Evolutionary conservation across 1,284 basidiomycete genomes (phyloP).

Genomic region (Volvariella volvacea): DNA sequence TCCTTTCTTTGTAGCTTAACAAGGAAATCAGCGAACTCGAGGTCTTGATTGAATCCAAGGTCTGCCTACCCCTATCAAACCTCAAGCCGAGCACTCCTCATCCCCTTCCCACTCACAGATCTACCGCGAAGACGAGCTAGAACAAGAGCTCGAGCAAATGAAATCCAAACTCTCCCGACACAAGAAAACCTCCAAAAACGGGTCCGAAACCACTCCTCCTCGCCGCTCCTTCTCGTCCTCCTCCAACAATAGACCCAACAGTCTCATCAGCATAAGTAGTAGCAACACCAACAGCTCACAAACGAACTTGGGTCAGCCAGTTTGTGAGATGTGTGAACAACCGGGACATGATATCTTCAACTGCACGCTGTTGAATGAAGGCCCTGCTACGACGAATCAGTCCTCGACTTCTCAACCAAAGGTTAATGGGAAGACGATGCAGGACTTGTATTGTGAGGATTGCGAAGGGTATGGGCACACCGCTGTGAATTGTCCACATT

Average conservation of each 20-base stretch:
- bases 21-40: conserved; percentile 90
- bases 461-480: conserved; percentile 70
- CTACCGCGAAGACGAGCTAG: conserved; percentile 70
- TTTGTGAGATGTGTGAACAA: conserved; percentile 81
- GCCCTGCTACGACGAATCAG: conserved; percentile 11
- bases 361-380: conserved; percentile 55
- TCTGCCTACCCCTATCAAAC: conserved; percentile 23
- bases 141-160: conserved; percentile 73
- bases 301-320: conserved; percentile 15
- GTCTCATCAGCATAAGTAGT: too few relatives aligned
- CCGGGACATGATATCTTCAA: conserved; percentile 79
- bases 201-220: conserved; percentile 29
- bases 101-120: conserved; percentile 57
- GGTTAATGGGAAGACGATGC: conserved; percentile 6
- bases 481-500: conserved; percentile 70
- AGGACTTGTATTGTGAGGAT: conserved; percentile 61
- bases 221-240: conserved; percentile 16
- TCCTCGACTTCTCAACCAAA: conserved; percentile 4
- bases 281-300: conserved; percentile 13
- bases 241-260: too few relatives aligned
- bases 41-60: conserved; percentile 84
- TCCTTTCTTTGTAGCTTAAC: conserved; percentile 53
- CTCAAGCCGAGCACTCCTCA: not conserved
- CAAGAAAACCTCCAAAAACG: conserved; percentile 47
- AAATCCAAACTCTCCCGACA: conserved; percentile 62